phyloP scores from a whole-genome alignment of 1,284 basidiomycete genomes.

The Porogramme epimiltina region DNA sequence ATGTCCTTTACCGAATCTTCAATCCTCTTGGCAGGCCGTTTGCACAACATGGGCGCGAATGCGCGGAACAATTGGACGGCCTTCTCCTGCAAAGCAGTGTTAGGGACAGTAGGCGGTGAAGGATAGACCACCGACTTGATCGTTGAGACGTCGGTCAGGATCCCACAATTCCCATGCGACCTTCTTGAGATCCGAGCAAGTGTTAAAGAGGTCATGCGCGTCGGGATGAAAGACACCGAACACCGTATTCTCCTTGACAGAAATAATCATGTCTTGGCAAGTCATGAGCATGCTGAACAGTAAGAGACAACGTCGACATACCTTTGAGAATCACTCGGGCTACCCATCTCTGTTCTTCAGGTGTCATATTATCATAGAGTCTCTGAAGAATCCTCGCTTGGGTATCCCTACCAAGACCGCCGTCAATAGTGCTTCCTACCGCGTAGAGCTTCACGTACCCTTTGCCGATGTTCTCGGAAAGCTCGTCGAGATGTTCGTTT shows the following conservation, averaged over 20 bases:
- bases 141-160: constrained; percentile 60
- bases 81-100: constrained; percentile 62
- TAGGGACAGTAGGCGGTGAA: not conserved
- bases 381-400: constrained; percentile 76
- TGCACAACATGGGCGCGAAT: constrained; percentile 93
- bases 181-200: constrained; percentile 91
- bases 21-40: constrained; percentile 77
- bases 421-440: no score
- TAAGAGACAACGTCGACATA: no score
- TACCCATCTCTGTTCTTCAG: constrained; percentile 90
- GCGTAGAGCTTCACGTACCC: no score
- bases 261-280: constrained; percentile 70
- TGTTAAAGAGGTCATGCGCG: constrained; percentile 89
- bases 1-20: constrained; percentile 85
- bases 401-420: constrained; percentile 63
- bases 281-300: not conserved
- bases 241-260: constrained; percentile 86
- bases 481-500: constrained; percentile 77
- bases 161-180: constrained; percentile 85
- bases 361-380: constrained; percentile 76
- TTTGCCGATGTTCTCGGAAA: constrained; percentile 70
- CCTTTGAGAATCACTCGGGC: constrained; percentile 93
- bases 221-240: constrained; percentile 89
- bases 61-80: constrained; percentile 77
- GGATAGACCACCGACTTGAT: constrained; percentile 44